Evolutionary conservation across 495 filamentous ascomycete species (phyloP).

Genomic region (Podospora pseudocomata): DNA sequence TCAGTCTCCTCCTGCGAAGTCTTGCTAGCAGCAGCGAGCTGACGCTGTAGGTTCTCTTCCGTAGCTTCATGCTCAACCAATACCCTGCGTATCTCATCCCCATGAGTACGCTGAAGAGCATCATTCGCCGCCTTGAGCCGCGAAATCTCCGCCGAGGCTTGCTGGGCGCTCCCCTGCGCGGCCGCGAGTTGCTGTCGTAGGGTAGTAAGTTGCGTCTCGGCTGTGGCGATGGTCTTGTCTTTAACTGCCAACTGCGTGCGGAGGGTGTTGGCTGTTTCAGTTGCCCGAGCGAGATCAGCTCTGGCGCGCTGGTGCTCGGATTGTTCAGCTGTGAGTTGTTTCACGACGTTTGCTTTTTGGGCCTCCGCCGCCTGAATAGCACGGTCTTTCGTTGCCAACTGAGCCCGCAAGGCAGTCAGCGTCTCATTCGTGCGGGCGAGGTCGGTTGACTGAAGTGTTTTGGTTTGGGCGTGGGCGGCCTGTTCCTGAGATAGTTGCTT

Average conservation of each 20-base stretch:
- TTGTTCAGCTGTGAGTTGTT: conserved; percentile 65
- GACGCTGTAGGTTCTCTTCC: not conserved
- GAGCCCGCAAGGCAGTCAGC: conserved; percentile 64
- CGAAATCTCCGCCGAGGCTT: conserved; percentile 57
- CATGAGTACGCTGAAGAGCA: conserved; percentile 54
- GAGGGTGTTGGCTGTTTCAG: not conserved
- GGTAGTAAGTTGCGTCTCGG: not conserved
- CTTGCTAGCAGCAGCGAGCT: conserved; percentile 25
- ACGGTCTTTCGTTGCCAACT: conserved; percentile 63
- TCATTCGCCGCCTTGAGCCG: conserved; percentile 66
- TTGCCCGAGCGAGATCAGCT: not conserved
- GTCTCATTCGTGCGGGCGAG: conserved; percentile 59
- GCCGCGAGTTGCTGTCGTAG: not conserved
- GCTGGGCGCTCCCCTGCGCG: not conserved
- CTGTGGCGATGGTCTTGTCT: not conserved
- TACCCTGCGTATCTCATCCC: conserved; percentile 6
- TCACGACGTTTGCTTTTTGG: conserved; percentile 56
- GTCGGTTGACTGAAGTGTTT: conserved; percentile 64
- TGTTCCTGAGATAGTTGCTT: conserved; percentile 73
- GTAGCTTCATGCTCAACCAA: not conserved
- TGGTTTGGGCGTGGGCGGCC: conserved; percentile 66
- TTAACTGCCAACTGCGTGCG: not conserved
- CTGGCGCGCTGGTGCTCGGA: conserved; percentile 58
- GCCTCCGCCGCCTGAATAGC: conserved; percentile 62
- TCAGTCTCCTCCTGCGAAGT: conserved; percentile 40